A percentile compares a stretch with the other conserved stretches of the same genome.
phyloP scores from a whole-genome alignment of 768 basidiomycete species.

The Mrakia frigida region DNA sequence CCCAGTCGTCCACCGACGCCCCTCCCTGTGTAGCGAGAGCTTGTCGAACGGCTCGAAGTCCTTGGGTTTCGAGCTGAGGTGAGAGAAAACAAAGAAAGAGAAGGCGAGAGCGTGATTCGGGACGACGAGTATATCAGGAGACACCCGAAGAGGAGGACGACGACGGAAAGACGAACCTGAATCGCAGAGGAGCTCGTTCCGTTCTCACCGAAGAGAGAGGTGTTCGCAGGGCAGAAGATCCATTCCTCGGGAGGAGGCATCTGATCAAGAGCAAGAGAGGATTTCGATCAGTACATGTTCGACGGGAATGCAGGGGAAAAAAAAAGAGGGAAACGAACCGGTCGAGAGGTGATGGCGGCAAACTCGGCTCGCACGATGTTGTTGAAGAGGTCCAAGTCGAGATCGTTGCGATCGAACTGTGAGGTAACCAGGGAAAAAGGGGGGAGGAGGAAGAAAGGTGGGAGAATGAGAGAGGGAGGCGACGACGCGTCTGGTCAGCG shows the following conservation, averaged over 20 bases:
- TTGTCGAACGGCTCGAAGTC: not conserved
- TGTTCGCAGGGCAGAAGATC: slow-evolving; percentile 39
- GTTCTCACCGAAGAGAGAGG: slow-evolving; percentile 33
- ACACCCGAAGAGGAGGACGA: too few species aligned
- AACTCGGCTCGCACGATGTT: slow-evolving; percentile 43
- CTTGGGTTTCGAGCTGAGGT: not conserved
- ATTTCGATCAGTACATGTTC: not conserved
- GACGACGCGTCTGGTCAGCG: too few species aligned
- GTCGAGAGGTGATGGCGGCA: slow-evolving; percentile 40
- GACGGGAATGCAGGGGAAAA: not conserved
- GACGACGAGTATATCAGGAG: not conserved
- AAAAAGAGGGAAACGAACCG: not conserved
- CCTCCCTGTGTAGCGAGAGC: not conserved
- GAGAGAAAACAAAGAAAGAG: not conserved
- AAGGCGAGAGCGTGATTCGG: too few species aligned
- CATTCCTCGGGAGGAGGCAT: slow-evolving; percentile 40
- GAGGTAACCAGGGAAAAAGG: not conserved
- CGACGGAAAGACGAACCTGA: not conserved
- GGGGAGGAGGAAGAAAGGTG: not conserved
- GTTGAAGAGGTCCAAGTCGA: slow-evolving; percentile 43
- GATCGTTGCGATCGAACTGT: slow-evolving; percentile 41
- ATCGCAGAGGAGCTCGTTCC: not conserved
- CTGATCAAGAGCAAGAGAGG: not conserved
- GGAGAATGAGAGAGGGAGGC: not conserved
- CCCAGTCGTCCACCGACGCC: not conserved